Evolutionary conservation across 805 yeast species (phyloP), one percentile per base, ranked within the genome.

Genomic region (Brettanomyces custersianus): DNA sequence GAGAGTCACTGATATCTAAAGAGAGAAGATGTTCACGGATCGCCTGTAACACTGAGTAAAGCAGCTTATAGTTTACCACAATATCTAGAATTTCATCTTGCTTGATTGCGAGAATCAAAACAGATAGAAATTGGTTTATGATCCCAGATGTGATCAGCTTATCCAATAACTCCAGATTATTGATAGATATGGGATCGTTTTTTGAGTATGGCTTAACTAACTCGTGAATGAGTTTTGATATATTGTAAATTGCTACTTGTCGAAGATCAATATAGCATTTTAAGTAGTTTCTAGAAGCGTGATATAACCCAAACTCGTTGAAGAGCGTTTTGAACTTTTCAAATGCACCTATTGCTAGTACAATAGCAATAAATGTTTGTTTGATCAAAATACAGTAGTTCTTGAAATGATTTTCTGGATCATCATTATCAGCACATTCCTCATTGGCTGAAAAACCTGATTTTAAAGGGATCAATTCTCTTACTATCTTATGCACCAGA

Each of bases 1-100:
- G 39, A 13, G 34, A 36, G 34, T 55, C 59, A 7, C 9, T 8
- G 6, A 38, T 20, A 1, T 37, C 25, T 15, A 40, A 21, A 2
- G 32, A 13, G 4, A 37, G 34, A 20, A 49, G 33, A 24, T 47
- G 39, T 15, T 43, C 39, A 28, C 50, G 37, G 5, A 54, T 21
- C 6, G 44, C 41, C 13, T 50, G 52, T 4, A 59, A 46, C 19
- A 57, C 49, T 12, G 38, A 39, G 33, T 48, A 48, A 5, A 54
- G 30, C 17, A 53, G 19, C 36, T 46, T 47, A 21, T 52, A 52
- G 20, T 49, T 49, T 33, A 49, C 48, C 11, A 55, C 35, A 19
- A 57, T 44, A 32, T 51, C 50, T 20, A 56, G 38, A 37, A 44
- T 34, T 33, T 57, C 54, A 40, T 59, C 63, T 23, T 47, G 54